phyloP scores from a whole-genome alignment of 352 stramenopile species.

The Plasmopara halstedii region DNA sequence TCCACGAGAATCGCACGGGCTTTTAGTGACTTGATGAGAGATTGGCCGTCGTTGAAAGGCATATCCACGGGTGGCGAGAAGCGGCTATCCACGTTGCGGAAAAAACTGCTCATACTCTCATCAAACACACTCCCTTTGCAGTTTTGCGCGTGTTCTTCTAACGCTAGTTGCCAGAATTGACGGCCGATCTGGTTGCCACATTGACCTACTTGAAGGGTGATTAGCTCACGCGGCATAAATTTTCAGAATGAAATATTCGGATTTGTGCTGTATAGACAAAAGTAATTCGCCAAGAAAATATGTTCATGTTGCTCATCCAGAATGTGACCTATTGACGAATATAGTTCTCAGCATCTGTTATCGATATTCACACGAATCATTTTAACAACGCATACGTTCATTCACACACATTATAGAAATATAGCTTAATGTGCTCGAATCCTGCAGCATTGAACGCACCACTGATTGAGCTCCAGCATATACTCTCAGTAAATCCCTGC shows the following conservation, averaged over 20 bases:
- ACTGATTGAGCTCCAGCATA: too few species aligned
- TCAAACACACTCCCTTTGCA: constrained; percentile 59
- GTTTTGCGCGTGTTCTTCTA: constrained; percentile 85
- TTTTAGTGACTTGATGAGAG: constrained; percentile 48
- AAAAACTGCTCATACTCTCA: constrained; percentile 90
- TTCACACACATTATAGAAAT: too few species aligned
- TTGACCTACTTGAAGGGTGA: constrained; percentile 90
- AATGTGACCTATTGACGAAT: too few species aligned
- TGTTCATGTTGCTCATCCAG: too few species aligned
- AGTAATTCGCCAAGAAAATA: too few species aligned
- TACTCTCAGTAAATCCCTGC: too few species aligned
- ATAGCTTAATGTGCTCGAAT: too few species aligned
- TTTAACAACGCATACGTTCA: too few species aligned
- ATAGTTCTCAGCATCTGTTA: too few species aligned
- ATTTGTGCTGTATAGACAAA: too few species aligned
- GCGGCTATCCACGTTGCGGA: constrained; percentile 83
- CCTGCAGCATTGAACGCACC: too few species aligned
- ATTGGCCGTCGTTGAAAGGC: constrained; percentile 29
- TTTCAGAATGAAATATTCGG: not conserved
- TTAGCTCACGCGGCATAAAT: constrained; percentile 74
- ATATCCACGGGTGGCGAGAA: constrained; percentile 46
- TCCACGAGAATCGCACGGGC: constrained; percentile 88
- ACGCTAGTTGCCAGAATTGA: constrained; percentile 87
- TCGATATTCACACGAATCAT: too few species aligned
- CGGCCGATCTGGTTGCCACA: constrained; percentile 92